A percentile compares a stretch with the other conserved stretches of the same genome.
These are phyloP conservation scores for Cyclocybe aegerita DNA, from an alignment of 768 basidiomycete genomes.

Conservation along the genomic window DNA sequence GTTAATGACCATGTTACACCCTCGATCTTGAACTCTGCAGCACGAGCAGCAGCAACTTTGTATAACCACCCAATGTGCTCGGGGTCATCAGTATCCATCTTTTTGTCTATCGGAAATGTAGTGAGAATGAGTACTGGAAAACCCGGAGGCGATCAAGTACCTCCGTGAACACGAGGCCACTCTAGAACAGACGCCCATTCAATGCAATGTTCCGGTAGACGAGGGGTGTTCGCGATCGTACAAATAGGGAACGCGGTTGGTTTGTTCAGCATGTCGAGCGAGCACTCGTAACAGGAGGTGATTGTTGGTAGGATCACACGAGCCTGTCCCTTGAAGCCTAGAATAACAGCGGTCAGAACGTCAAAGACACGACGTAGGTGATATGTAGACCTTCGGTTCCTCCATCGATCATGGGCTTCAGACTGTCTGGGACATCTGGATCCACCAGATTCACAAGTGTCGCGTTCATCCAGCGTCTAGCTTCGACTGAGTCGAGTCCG, in stretches of 20 bases:
- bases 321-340: conserved; percentile 98
- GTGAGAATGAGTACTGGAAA: conserved; percentile 1
- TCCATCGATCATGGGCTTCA: conserved; percentile 97
- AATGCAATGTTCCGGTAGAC: conserved; percentile 97
- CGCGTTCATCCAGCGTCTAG: conserved; percentile 97
- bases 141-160: conserved; percentile 36
- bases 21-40: conserved; percentile 94
- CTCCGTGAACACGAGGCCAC: conserved; percentile 93
- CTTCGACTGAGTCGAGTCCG: conserved; percentile 96
- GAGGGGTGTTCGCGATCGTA: conserved; percentile 98
- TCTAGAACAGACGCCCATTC: conserved; percentile 99
- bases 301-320: conserved; percentile 95
- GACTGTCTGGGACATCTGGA: conserved; percentile 84
- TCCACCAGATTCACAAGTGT: conserved; percentile 96
- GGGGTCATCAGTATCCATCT: conserved; percentile 96
- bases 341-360: conserved; percentile 1
- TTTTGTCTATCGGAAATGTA: conserved; percentile 63
- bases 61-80: conserved; percentile 96
- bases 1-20: conserved; percentile 98
- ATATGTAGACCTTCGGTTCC: conserved; percentile 87
- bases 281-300: conserved; percentile 97
- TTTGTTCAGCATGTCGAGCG: conserved; percentile 97
- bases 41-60: conserved; percentile 74
- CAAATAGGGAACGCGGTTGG: conserved; percentile 97
- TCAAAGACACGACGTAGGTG: not conserved